A percentile compares a stretch with the other conserved stretches of the same genome.
Evolutionary conservation across 306 rosid genomes (phyloP).

Genomic region (Sindora glabra): DNA sequence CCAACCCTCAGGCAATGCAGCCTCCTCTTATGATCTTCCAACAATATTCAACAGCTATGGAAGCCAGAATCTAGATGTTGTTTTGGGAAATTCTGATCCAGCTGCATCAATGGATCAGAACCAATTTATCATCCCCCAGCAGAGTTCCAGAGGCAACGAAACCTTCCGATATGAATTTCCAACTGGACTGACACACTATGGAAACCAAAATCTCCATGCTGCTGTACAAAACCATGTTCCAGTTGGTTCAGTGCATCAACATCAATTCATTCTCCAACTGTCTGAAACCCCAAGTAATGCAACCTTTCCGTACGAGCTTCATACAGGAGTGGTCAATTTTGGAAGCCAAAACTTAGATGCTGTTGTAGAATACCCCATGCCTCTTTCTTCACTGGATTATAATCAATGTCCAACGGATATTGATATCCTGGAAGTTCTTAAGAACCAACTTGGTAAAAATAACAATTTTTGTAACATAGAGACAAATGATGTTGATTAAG

Average conservation of each 20-base stretch:
- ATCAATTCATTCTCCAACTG: no score
- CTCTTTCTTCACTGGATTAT: constrained; percentile 7
- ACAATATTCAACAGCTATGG: no score
- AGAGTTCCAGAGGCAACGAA: no score
- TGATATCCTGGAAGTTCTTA: constrained; percentile 14
- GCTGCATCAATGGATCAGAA: neutral
- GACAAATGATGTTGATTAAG: constrained; percentile 1
- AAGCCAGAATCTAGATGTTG: neutral
- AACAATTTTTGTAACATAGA: neutral
- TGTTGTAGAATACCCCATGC: neutral
- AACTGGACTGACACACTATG: no score
- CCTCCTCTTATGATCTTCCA: no score
- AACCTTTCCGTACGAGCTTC: neutral
- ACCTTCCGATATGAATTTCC: no score
- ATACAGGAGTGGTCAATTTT: neutral
- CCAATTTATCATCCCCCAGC: neutral
- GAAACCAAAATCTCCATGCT: neutral
- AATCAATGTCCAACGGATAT: constrained; percentile 9
- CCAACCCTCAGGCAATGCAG: no score
- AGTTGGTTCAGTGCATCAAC: no score
- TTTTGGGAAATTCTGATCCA: neutral
- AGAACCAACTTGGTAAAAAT: constrained; percentile 16
- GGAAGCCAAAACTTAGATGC: constrained; percentile 13
- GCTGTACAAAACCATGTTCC: no score
- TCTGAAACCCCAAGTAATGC: neutral